Evolutionary conservation across 2,329 filamentous ascomycete genomes (phyloP).

Genomic region (Xylaria sp.): DNA sequence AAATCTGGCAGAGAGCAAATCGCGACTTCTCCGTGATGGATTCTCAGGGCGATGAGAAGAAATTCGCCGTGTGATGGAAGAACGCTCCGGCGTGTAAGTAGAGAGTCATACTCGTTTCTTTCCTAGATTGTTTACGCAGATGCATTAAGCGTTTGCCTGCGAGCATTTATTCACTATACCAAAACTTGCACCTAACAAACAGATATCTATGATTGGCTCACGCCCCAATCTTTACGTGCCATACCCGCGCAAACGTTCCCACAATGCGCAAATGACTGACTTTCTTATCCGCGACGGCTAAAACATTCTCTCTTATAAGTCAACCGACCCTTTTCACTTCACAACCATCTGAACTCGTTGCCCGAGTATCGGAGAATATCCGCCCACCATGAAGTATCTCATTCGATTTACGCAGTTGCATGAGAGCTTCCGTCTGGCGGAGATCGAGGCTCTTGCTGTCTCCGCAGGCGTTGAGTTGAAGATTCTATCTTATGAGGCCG

Average conservation of each 20-base stretch:
- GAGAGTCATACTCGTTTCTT: rapidly evolving
- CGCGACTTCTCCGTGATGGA: background rate
- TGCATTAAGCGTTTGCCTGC: no score
- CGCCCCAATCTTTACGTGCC: slow-evolving; percentile 19
- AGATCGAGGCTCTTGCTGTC: slow-evolving; percentile 73
- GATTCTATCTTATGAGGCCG: slow-evolving; percentile 67
- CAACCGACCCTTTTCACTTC: slow-evolving; percentile 5
- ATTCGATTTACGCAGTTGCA: slow-evolving; percentile 86
- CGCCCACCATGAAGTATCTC: slow-evolving; percentile 62
- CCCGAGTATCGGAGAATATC: background rate
- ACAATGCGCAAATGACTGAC: slow-evolving; percentile 13
- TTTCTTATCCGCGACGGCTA: slow-evolving; percentile 4
- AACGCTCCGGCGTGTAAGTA: slow-evolving; percentile 11
- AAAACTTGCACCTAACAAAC: slow-evolving; percentile 3
- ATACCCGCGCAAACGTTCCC: slow-evolving; percentile 14
- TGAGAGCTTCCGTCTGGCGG: slow-evolving; percentile 82
- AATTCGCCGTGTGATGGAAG: background rate
- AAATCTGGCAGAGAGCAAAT: background rate
- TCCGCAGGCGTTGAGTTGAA: slow-evolving; percentile 62
- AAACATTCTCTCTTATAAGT: slow-evolving; percentile 10
- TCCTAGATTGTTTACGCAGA: slow-evolving; percentile 3
- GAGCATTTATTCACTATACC: no score
- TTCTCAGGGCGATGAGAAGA: background rate
- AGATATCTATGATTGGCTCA: slow-evolving; percentile 19
- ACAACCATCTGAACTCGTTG: background rate